A percentile compares a stretch with the other conserved stretches of the same genome.
These are phyloP conservation scores for Monilinia laxa DNA, from an alignment of 2,329 filamentous ascomycete species.

Conservation along the genomic window DNA sequence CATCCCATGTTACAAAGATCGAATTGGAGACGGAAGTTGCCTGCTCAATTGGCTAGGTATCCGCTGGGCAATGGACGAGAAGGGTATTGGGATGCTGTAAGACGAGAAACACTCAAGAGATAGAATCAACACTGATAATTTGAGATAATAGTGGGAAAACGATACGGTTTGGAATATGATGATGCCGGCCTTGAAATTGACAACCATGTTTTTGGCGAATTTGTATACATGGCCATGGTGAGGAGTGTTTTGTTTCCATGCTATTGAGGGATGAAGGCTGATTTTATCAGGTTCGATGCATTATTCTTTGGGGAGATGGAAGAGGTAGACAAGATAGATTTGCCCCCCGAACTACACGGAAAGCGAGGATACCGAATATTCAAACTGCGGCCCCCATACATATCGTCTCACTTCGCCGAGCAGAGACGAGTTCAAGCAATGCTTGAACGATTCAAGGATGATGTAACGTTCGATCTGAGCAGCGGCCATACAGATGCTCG, in stretches of 20 bases:
- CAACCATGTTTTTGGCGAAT: constrained; percentile 15
- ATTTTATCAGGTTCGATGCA: constrained; percentile 16
- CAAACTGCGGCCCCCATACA: neutral
- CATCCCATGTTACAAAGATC: constrained; percentile 15
- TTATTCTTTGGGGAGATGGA: constrained; percentile 9
- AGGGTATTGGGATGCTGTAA: constrained; percentile 21
- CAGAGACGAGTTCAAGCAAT: constrained; percentile 1
- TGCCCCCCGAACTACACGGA: neutral
- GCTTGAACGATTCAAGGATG: constrained; percentile 6
- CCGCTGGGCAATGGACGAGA: constrained; percentile 12
- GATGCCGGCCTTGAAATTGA: neutral
- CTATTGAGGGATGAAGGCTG: neutral
- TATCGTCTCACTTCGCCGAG: neutral
- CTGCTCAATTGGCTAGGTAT: constrained; percentile 10
- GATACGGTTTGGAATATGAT: constrained; percentile 20
- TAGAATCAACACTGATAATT: neutral
- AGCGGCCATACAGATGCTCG: constrained; percentile 10
- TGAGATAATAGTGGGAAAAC: constrained; percentile 5
- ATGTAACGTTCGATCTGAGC: neutral
- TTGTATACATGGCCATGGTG: constrained; percentile 18
- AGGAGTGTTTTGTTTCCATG: accelerated
- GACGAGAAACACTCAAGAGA: accelerated
- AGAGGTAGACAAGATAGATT: neutral
- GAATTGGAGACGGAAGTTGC: constrained; percentile 9
- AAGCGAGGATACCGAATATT: constrained; percentile 10